Evolutionary conservation across 1,284 basidiomycete species (phyloP).

Genomic region (Cutaneotrichosporon sp.): DNA sequence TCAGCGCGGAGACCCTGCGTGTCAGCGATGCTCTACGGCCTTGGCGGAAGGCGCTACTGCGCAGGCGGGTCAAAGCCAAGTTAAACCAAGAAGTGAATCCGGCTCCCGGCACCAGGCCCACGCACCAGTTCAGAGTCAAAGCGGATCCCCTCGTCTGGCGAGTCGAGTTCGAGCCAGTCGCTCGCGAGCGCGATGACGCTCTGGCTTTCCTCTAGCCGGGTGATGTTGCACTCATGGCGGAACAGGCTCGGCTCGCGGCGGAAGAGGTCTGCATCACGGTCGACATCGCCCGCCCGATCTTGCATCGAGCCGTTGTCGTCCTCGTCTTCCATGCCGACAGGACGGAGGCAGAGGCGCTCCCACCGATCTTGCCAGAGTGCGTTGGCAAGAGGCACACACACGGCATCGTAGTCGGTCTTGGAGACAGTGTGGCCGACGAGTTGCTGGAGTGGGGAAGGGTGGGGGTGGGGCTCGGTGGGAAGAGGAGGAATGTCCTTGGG

Average conservation of each 20-base stretch:
- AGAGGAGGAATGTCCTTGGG: slow-evolving; percentile 37
- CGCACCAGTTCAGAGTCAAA: slow-evolving; percentile 92
- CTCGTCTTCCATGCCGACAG: slow-evolving; percentile 58
- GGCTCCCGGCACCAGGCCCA: slow-evolving; percentile 24
- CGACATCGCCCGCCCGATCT: slow-evolving; percentile 48
- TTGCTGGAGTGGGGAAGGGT: slow-evolving; percentile 43
- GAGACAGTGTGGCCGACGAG: slow-evolving; percentile 39
- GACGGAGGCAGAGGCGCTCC: slow-evolving; percentile 76
- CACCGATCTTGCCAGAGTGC: slow-evolving; percentile 82
- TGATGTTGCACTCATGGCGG: slow-evolving; percentile 83
- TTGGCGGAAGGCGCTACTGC: background rate
- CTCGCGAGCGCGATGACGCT: slow-evolving; percentile 74
- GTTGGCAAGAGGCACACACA: slow-evolving; percentile 85
- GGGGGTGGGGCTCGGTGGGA: slow-evolving; percentile 37
- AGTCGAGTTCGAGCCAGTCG: slow-evolving; percentile 94
- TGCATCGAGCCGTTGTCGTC: background rate
- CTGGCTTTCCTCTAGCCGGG: slow-evolving; percentile 84
- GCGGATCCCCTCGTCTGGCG: slow-evolving; percentile 87
- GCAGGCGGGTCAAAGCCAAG: background rate
- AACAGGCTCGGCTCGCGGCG: slow-evolving; percentile 74
- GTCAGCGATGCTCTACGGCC: slow-evolving; percentile 6
- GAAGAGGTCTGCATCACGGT: slow-evolving; percentile 83
- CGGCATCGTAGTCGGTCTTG: slow-evolving; percentile 56
- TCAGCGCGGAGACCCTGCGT: slow-evolving; percentile 87
- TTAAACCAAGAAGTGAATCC: background rate